Base-by-base conservation (phyloP, 306 rosid genomes). In the Pyrus pyrifolia region DNA sequence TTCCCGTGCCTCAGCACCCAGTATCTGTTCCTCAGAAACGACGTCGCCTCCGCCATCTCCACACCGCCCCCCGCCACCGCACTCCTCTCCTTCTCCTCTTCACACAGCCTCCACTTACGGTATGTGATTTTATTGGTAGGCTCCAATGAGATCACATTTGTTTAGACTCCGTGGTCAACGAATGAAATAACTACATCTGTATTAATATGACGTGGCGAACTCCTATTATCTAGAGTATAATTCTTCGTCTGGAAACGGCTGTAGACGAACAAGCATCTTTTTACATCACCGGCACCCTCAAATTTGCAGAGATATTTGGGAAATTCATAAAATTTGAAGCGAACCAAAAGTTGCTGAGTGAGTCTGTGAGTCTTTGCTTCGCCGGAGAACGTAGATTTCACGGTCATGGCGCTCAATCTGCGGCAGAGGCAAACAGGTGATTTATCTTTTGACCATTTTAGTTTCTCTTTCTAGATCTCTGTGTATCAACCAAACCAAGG, bases 1-100 rank as follows among this genome's bases (percentile, higher is more conserved):
- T 85, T 90, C 76, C 98, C 97, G 74, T 90, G 98, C 84, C 97
- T 85, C 86, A 94, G 57, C 70, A 92, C 52, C 98, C 97, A 90
- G 83, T 87, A 91, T 58, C 81, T 75, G 87, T 94, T 90, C 30
- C 82, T 52, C 6, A 81, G 23, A 71, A 81, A 83, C 82, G 86
- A 62, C 79, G 83, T 60, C 75, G 85, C 65, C 57, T 78, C 53
- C 60, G 72, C 83, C 90, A 87, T 86, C 55, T 46, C 70, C 31
- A 22, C 35, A 18, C 6, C 19, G 7, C 45, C 55, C 7, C 62
- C 55, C 18, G 18, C 45, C 45, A 11, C 13, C 62, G 0, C 29
- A 57, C 15, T 22, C 59, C 65, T 70, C 72, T 17, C 17, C 33
- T 30, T 30, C 25, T 27, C 14, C 33, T 29, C 35, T 38, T 23